phyloP scores from a whole-genome alignment of 176 grass and related monocot genomes.

The Secale cereale region DNA sequence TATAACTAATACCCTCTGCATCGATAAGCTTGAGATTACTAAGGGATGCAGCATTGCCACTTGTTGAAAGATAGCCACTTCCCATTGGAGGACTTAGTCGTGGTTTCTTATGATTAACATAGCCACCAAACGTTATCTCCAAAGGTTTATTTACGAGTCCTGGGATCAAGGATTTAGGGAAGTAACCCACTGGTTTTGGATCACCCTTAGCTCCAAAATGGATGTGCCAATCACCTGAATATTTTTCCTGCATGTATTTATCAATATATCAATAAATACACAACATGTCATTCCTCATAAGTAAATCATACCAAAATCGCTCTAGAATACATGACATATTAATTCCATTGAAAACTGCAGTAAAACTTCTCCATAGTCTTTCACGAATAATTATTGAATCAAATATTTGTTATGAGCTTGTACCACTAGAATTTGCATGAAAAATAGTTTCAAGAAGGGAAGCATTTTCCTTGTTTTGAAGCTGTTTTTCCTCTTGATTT shows the following conservation, averaged over 20 bases:
- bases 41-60: not conserved
- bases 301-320: not conserved
- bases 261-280: not conserved
- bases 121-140: not conserved
- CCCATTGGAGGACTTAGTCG: not conserved
- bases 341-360: not conserved
- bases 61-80: not conserved
- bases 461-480: not conserved
- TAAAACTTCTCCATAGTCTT: not conserved
- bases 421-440: not conserved
- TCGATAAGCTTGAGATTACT: not conserved
- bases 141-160: not conserved
- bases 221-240: not conserved
- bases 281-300: not conserved
- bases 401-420: not conserved
- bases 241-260: not conserved
- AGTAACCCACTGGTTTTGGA: not conserved
- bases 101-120: not conserved
- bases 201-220: not conserved
- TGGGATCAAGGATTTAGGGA: not conserved
- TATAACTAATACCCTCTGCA: not conserved
- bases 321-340: not conserved
- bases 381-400: not conserved
- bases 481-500: too few relatives aligned
- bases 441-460: not conserved